These are phyloP conservation scores for Viridothelium virens DNA, from an alignment of 495 filamentous ascomycete genomes.

Conservation along the genomic window DNA sequence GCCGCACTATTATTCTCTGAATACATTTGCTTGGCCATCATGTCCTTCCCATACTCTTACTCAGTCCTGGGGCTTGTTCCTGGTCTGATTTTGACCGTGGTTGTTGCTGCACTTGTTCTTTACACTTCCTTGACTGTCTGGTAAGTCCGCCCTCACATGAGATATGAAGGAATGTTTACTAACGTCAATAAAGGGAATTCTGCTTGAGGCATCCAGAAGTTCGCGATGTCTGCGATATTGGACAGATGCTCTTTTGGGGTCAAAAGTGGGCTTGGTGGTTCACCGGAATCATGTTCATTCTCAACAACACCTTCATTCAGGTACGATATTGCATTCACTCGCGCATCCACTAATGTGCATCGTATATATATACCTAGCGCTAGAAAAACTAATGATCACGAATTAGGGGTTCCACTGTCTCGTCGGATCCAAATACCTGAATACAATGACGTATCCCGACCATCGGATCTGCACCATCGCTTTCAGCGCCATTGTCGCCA, in stretches of 20 bases:
- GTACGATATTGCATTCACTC: constrained; percentile 27
- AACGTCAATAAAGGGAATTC: constrained; percentile 52
- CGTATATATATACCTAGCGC: constrained; percentile 19
- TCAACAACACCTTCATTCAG: constrained; percentile 87
- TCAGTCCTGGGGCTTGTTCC: constrained; percentile 80
- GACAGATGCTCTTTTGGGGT: constrained; percentile 78
- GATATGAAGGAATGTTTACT: neutral
- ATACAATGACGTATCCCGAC: constrained; percentile 58
- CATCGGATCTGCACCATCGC: constrained; percentile 61
- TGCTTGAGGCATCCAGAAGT: constrained; percentile 81
- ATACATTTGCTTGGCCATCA: constrained; percentile 89
- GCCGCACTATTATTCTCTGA: constrained; percentile 81
- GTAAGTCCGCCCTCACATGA: constrained; percentile 34
- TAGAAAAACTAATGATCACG: neutral
- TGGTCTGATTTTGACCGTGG: constrained; percentile 71
- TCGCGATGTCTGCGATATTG: constrained; percentile 84
- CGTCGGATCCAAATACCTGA: constrained; percentile 71
- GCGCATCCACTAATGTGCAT: neutral
- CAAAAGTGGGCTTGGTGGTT: constrained; percentile 72
- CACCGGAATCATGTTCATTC: constrained; percentile 78
- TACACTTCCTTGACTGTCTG: constrained; percentile 82
- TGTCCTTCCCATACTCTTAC: constrained; percentile 90
- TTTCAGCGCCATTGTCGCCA: constrained; percentile 59
- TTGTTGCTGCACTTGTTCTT: constrained; percentile 64
- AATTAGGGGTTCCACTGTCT: constrained; percentile 65